phyloP scores from a whole-genome alignment of 352 stramenopile genomes.

The Globisporangium acanthophoron region DNA sequence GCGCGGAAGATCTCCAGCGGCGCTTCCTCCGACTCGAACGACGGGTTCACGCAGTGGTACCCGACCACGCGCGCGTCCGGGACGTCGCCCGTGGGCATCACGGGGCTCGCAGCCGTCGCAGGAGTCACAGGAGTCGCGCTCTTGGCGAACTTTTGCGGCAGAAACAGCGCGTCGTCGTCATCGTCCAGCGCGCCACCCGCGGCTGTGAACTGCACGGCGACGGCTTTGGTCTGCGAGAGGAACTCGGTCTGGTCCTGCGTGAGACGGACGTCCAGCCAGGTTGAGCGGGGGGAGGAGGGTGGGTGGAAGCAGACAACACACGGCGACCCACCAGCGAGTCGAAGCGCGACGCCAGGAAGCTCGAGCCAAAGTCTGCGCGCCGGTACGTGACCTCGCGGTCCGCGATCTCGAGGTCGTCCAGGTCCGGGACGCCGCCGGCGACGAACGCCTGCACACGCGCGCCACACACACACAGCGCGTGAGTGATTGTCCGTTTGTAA shows the following conservation, averaged over 20 bases:
- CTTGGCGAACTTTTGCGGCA: background rate
- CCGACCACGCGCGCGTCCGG: constrained; percentile 37
- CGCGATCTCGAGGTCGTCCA: constrained; percentile 27
- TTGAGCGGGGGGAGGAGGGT: background rate
- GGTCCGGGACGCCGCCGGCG: constrained; percentile 7
- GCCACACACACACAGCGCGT: constrained; percentile 5
- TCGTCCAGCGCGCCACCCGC: constrained; percentile 20
- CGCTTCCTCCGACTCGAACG: constrained; percentile 61
- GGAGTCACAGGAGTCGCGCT: background rate
- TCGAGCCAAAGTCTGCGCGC: constrained; percentile 38
- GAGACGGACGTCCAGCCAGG: background rate
- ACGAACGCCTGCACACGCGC: constrained; percentile 21
- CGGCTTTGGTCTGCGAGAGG: constrained; percentile 21
- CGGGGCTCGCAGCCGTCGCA: background rate
- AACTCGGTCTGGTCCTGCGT: constrained; percentile 24
- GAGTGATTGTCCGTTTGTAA: constrained; percentile 3
- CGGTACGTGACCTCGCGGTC: constrained; percentile 64
- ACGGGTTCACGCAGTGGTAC: constrained; percentile 66
- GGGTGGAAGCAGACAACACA: background rate
- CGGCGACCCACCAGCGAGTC: constrained; percentile 39
- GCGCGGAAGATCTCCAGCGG: constrained; percentile 37
- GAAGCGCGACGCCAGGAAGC: constrained; percentile 55
- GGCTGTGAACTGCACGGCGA: constrained; percentile 12
- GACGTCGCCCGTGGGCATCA: constrained; percentile 41
- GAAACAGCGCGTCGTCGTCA: constrained; percentile 18